These are phyloP conservation scores for Myrica gale DNA, from an alignment of 306 rosid genomes.

Conservation along the genomic window DNA sequence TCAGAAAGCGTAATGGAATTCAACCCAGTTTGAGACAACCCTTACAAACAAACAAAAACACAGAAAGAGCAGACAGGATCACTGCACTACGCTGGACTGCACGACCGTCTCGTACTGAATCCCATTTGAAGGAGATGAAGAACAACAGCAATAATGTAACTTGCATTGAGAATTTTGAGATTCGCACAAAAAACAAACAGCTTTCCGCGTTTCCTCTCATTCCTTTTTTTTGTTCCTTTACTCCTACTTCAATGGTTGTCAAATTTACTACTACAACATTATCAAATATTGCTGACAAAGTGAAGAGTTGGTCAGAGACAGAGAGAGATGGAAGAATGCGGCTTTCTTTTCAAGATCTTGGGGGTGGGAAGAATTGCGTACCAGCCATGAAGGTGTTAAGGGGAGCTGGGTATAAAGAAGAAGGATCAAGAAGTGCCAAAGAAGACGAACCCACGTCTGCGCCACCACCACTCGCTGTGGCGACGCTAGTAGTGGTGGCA, in stretches of 20 bases:
- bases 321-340: slow-evolving; percentile 15
- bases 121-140: slow-evolving; percentile 26
- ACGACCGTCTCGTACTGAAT: slow-evolving; percentile 26
- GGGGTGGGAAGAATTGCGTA: slow-evolving; percentile 99
- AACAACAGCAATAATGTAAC: slow-evolving; percentile 8
- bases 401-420: slow-evolving; percentile 62
- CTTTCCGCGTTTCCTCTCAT: slow-evolving; percentile 30
- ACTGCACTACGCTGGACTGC: slow-evolving; percentile 24
- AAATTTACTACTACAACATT: slow-evolving; percentile 27
- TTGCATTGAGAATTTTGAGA: slow-evolving; percentile 19
- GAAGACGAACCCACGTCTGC: slow-evolving; percentile 35
- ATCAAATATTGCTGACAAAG: slow-evolving; percentile 25
- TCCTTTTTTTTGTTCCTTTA: slow-evolving; percentile 8
- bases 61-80: slow-evolving; percentile 12
- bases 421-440: slow-evolving; percentile 50
- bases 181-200: slow-evolving; percentile 33
- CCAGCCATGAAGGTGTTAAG: slow-evolving; percentile 78
- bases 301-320: slow-evolving; percentile 8
- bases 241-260: slow-evolving; percentile 34
- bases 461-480: slow-evolving; percentile 20
- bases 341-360: slow-evolving; percentile 68
- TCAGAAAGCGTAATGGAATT: slow-evolving; percentile 25
- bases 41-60: slow-evolving; percentile 7
- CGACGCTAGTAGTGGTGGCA: slow-evolving; percentile 16
- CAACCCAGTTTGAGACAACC: slow-evolving; percentile 29